A percentile compares a stretch with the other conserved stretches of the same genome.
phyloP scores from a whole-genome alignment of 176 grass and related monocot species.

The Oryza longistaminata region DNA sequence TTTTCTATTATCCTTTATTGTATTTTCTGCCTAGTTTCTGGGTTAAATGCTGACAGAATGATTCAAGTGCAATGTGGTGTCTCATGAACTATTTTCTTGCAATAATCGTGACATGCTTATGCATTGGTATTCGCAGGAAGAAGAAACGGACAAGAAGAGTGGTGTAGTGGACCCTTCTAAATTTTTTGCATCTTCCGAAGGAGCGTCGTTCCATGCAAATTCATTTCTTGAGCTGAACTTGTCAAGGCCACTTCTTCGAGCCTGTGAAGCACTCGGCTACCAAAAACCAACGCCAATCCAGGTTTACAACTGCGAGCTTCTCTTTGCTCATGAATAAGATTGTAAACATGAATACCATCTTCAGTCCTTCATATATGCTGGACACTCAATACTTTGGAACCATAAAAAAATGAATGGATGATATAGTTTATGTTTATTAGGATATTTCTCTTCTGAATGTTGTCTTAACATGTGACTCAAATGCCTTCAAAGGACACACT shows the following conservation, averaged over 20 bases:
- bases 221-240: conserved; percentile 94
- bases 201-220: conserved; percentile 88
- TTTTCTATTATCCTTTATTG: neutral
- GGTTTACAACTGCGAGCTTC: conserved; percentile 45
- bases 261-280: conserved; percentile 90
- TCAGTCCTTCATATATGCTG: neutral
- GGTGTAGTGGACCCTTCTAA: conserved; percentile 24
- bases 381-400: neutral
- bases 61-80: neutral
- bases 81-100: no score
- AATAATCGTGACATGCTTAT: neutral
- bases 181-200: conserved; percentile 75
- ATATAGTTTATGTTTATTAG: neutral
- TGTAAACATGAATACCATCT: neutral
- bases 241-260: conserved; percentile 81
- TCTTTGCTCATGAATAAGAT: neutral
- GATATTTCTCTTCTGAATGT: neutral
- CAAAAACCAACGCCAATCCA: conserved; percentile 96
- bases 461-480: neutral
- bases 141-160: neutral
- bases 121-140: conserved; percentile 34
- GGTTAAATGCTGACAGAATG: conserved; percentile 25
- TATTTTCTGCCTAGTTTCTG: conserved; percentile 14
- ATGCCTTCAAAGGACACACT: neutral
- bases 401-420: neutral